Conservation (phyloP, 164 flowering plant genomes). For the Liquidambar formosana region DNA sequence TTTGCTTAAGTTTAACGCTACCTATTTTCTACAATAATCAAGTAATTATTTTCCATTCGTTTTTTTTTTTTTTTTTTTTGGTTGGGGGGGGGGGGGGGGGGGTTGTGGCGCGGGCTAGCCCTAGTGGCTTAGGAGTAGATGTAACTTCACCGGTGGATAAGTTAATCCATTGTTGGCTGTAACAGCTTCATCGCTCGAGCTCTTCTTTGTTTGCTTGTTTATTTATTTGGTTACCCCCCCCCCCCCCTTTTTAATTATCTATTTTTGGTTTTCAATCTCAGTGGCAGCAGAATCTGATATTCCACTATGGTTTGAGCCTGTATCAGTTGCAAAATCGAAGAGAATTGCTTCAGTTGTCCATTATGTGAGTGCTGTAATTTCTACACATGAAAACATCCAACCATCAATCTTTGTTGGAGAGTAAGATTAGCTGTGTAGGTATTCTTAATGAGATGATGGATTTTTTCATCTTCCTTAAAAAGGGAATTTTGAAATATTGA, state of each 20-base stretch:
- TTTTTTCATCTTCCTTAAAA: neutral
- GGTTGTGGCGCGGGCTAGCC: too few species aligned
- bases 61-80: too few species aligned
- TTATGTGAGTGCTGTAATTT: slow-evolving; percentile 61
- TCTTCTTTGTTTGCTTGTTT: neutral
- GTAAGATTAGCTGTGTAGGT: neutral
- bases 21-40: neutral
- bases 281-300: slow-evolving; percentile 67
- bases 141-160: neutral
- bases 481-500: neutral
- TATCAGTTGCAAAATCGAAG: slow-evolving; percentile 81
- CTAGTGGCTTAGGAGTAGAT: neutral
- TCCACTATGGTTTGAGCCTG: slow-evolving; percentile 97
- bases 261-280: slow-evolving; percentile 23
- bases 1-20: too few species aligned
- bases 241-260: neutral
- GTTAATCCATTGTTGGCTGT: neutral
- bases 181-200: neutral
- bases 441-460: neutral
- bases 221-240: neutral
- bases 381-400: neutral
- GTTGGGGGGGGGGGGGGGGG: too few species aligned
- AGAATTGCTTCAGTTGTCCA: slow-evolving; percentile 67
- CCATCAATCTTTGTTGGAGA: neutral
- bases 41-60: neutral